Conservation (phyloP, 768 basidiomycete species). For the Phlebiopsis flavidoalba region DNA sequence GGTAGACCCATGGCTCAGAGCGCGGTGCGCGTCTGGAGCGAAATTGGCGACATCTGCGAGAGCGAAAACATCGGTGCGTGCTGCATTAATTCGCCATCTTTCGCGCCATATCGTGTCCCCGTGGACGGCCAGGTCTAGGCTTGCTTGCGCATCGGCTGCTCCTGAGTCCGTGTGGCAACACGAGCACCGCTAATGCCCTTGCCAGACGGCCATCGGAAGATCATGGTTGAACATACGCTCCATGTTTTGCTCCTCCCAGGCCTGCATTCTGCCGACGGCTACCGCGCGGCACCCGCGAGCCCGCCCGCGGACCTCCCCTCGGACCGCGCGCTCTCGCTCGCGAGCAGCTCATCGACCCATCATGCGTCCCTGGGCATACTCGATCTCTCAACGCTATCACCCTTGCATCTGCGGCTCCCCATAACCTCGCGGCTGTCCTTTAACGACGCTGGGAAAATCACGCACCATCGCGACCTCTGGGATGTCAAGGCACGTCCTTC, state of each 20-base stretch:
- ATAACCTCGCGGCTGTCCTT: slow-evolving; percentile 71
- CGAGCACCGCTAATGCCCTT: background rate
- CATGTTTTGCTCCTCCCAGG: slow-evolving; percentile 74
- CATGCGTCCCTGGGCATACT: slow-evolving; percentile 12
- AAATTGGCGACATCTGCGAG: slow-evolving; percentile 70
- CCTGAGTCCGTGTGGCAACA: background rate
- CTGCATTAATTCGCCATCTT: background rate
- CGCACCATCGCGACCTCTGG: slow-evolving; percentile 78
- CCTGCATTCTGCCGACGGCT: slow-evolving; percentile 39
- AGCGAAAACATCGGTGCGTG: slow-evolving; percentile 71
- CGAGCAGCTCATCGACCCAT: slow-evolving; percentile 19
- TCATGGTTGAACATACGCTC: slow-evolving; percentile 75
- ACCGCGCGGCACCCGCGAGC: background rate
- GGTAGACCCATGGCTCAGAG: slow-evolving; percentile 51
- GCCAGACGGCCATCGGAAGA: slow-evolving; percentile 67
- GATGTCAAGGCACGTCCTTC: slow-evolving; percentile 45
- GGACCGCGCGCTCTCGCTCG: slow-evolving; percentile 14
- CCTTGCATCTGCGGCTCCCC: slow-evolving; percentile 68
- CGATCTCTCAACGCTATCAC: slow-evolving; percentile 54
- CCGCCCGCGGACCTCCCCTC: slow-evolving; percentile 1
- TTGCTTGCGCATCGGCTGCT: background rate
- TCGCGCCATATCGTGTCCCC: background rate
- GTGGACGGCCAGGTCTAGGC: background rate
- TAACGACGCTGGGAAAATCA: slow-evolving; percentile 78
- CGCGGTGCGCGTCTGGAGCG: slow-evolving; percentile 68